Percentiles rank a stretch among this genome's conserved stretches.
These are phyloP conservation scores for Hymenoscyphus fructigenus DNA, from an alignment of 2,329 filamentous ascomycete species.

Conservation along the genomic window DNA sequence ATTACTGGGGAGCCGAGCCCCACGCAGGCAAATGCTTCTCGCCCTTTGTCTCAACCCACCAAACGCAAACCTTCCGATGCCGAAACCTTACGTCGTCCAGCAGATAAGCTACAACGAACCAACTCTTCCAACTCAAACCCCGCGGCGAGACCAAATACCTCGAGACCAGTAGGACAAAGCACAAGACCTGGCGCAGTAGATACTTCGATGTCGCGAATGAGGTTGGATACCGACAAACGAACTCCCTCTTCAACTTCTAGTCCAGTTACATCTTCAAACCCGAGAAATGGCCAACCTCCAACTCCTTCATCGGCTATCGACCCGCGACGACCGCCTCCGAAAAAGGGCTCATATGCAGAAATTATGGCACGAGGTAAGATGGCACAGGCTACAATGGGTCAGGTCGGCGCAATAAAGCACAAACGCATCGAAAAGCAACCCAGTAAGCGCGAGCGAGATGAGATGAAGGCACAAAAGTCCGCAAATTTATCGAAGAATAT, in stretches of 20 bases:
- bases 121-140: constrained; percentile 16
- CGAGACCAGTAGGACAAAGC: constrained; percentile 23
- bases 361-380: constrained; percentile 71
- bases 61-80: constrained; percentile 60
- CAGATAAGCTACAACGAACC: constrained; percentile 45
- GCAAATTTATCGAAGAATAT: constrained; percentile 30
- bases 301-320: constrained; percentile 26
- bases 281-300: constrained; percentile 30
- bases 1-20: constrained; percentile 54
- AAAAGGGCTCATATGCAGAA: constrained; percentile 73
- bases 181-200: constrained; percentile 23
- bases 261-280: constrained; percentile 13
- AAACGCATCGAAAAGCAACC: constrained; percentile 67
- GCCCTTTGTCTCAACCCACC: constrained; percentile 35
- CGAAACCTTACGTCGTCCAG: constrained; percentile 42
- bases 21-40: constrained; percentile 33
- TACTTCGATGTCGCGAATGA: constrained; percentile 27
- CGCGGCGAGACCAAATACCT: constrained; percentile 20
- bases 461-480: constrained; percentile 28
- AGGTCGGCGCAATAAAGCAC: constrained; percentile 71
- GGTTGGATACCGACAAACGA: constrained; percentile 16
- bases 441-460: constrained; percentile 49
- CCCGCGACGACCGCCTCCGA: constrained; percentile 47
- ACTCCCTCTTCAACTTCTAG: constrained; percentile 5
- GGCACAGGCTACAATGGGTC: constrained; percentile 59